Base-by-base conservation (phyloP, 164 flowering plant species). In the Nymphaea thermarum region DNA sequence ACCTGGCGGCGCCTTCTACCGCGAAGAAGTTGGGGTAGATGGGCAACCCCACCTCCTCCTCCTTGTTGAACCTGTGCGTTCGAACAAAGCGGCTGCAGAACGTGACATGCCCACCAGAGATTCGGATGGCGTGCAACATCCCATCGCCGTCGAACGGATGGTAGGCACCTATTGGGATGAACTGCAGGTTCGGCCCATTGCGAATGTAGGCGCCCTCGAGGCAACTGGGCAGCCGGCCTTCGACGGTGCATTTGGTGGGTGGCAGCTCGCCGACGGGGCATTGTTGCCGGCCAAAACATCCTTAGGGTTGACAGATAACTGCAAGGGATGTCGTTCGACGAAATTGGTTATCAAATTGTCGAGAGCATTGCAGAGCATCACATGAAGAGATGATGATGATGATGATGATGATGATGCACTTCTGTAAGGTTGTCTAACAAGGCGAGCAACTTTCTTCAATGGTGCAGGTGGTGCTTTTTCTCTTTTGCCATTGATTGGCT, bases 141-240 rank as follows among this genome's bases (percentile, higher is more conserved):
- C 98, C 98, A 45, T 92, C 96, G 2, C 96, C 96, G 65, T 92
- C 94, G 65, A 92, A 87, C 44, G 85, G 82, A 69, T 89, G 96
- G 81, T 88, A 84, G 16, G 96, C 91, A 2, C 94, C 98, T 4
- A 81, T 80, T 0, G 98, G 98, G 16, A 84, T 81, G 82, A 72
- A 81, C 64, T 86, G 93, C 0, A 93, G 88, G 71, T 91, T 91
- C 6, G 97, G 93, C 51, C 96, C 97, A 53, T 91, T 88, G 4
- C 93, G 85, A 66, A 91, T 82, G 83, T 91, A 91, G 0, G 87
- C 92, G 0, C 96, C 96, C 60, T 86, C 79, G 4, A 91, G 81
- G 61, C 82, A 86, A 3, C 75, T 15, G 0, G 97, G 97, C 2
- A 91, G 81, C 15, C 77, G 43, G 4, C 97, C 97, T 25, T 78